Conservation (phyloP, 1,284 basidiomycete genomes). For the Amylostereum chailletii region DNA sequence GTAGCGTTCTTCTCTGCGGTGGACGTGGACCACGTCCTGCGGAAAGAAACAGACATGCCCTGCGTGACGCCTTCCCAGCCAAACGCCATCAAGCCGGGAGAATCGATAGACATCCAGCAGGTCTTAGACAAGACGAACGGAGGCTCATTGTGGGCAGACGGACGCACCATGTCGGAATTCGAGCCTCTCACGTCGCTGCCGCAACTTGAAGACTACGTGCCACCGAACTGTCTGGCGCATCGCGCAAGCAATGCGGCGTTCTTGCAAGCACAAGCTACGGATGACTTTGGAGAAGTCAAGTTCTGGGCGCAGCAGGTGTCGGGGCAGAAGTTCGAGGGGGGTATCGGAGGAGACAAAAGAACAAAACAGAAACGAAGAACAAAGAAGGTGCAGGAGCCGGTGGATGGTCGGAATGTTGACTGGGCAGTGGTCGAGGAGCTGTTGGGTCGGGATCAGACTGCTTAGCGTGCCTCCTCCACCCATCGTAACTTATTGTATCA, state of each 20-base stretch:
- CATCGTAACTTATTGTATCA: no score
- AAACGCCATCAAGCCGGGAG: slow-evolving; percentile 73
- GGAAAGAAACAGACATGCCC: slow-evolving; percentile 95
- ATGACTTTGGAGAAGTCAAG: slow-evolving; percentile 59
- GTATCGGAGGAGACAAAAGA: slow-evolving; percentile 17
- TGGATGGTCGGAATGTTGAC: no score
- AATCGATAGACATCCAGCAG: slow-evolving; percentile 71
- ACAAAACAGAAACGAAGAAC: not conserved
- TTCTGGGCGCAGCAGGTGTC: slow-evolving; percentile 46
- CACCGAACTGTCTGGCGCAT: slow-evolving; percentile 53
- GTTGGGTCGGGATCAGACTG: no score
- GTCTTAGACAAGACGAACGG: slow-evolving; percentile 61
- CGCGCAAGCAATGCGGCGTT: slow-evolving; percentile 54
- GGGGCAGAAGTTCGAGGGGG: slow-evolving; percentile 30
- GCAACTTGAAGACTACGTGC: slow-evolving; percentile 37
- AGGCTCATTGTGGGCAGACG: slow-evolving; percentile 54
- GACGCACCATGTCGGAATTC: slow-evolving; percentile 38
- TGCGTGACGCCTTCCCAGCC: slow-evolving; percentile 95
- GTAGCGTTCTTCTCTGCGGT: slow-evolving; percentile 97
- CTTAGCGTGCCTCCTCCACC: no score
- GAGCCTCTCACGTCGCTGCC: slow-evolving; percentile 9
- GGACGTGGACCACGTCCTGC: slow-evolving; percentile 84
- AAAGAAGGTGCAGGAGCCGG: slow-evolving; percentile 1
- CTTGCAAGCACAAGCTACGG: slow-evolving; percentile 66
- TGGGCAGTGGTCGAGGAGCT: no score